Conservation (phyloP, 441 rosid species). For the Geranium incanum region DNA sequence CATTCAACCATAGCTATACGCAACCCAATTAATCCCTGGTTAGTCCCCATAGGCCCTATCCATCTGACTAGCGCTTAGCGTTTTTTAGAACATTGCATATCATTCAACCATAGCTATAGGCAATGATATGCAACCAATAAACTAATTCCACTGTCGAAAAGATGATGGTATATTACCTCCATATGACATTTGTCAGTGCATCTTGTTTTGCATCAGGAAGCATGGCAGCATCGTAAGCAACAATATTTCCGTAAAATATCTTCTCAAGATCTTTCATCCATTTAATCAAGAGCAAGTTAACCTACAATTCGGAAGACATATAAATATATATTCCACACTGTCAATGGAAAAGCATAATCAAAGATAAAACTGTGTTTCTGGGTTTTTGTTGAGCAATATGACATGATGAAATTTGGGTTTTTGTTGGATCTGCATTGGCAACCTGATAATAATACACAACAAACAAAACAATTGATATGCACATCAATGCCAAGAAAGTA, state of each 20-base stretch:
- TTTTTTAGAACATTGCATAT: too few species aligned
- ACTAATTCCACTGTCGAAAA: neutral
- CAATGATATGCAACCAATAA: neutral
- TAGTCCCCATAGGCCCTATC: too few species aligned
- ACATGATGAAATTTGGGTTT: too few species aligned
- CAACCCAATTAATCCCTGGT: too few species aligned
- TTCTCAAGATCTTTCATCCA: constrained; percentile 98
- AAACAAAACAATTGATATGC: too few species aligned
- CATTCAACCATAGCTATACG: too few species aligned
- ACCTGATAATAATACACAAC: too few species aligned
- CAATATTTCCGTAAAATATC: constrained; percentile 86
- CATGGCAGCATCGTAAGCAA: constrained; percentile 78
- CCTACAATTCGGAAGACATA: constrained; percentile 38
- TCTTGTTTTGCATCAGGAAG: constrained; percentile 75
- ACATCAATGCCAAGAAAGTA: too few species aligned
- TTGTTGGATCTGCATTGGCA: too few species aligned
- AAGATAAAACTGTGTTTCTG: neutral
- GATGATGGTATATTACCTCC: constrained; percentile 47
- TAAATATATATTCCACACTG: constrained; percentile 4
- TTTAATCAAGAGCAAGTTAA: constrained; percentile 68
- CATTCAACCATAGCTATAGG: neutral
- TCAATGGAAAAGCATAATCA: neutral
- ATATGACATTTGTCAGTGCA: constrained; percentile 56
- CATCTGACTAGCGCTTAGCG: too few species aligned
- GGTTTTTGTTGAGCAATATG: too few species aligned